Base-by-base conservation (phyloP, 345 rosid genomes). In the Brassica rapa region DNA sequence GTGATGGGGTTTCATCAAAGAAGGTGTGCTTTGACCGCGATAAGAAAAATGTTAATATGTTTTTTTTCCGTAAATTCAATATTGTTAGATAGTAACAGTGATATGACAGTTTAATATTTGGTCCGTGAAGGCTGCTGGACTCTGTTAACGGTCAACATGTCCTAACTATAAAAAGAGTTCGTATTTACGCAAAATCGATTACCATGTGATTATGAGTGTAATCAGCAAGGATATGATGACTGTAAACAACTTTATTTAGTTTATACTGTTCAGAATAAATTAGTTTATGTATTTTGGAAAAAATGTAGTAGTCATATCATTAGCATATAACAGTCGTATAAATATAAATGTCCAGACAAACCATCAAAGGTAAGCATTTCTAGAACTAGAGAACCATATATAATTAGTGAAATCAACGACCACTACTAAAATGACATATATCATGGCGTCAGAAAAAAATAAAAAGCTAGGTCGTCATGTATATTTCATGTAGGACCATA, bases 81-180 rank as follows among this genome's bases (percentile, higher is more conserved):
- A 56, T 43, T 5, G 59, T 8, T 21, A n/a, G 30, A 67, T 59
- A 24, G n/a, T 16, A 37, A 68, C 56, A 14, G 12, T 43, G 62
- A 72, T 56, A 68, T 61, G 8, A 24, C 27, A 19, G 53, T 7
- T 39, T 23, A 63, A 27, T 55, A 12, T 70, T 56, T 75, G 79
- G 83, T 75, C 83, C 80, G 41, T 75, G 72, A 75, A 80, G 83
- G 79, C 83, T 75, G 83, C 83, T 74, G 16, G 62, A 1, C 21
- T 0, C 53, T 51, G 25, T 65, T 64, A 75, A 29, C 80, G 76
- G 76, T 80, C 83, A 80, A 80, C 61, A 56, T 80, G 67, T 69
- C 79, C 53, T 39, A 67, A 62, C 16, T n/a, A 71, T 77, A 3
- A 24, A 37, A 43, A 6, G 56, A 56, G 67, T 37, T 70, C 10